Evolutionary conservation across 2,329 filamentous ascomycete genomes (phyloP).

Genomic region (Xylariaceae sp.): DNA sequence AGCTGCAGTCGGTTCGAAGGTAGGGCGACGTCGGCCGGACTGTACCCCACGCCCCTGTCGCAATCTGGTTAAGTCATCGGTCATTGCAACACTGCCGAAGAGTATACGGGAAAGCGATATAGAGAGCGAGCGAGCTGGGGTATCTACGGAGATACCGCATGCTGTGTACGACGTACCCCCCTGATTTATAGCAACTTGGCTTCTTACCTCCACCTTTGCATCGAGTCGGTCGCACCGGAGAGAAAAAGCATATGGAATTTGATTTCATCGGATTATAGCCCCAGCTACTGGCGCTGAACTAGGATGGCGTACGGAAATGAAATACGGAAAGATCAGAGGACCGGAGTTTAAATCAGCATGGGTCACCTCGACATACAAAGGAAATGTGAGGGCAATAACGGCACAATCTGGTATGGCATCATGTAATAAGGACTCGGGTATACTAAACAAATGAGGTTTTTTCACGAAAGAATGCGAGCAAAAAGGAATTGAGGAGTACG

Average conservation of each 20-base stretch:
- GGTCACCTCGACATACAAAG: constrained; percentile 13
- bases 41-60: constrained; percentile 49
- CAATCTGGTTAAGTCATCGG: constrained; percentile 37
- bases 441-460: constrained; percentile 29
- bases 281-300: constrained; percentile 14
- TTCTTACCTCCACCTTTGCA: constrained; percentile 21
- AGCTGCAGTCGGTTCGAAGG: constrained; percentile 49
- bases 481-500: constrained; percentile 23
- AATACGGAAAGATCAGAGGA: constrained; percentile 17
- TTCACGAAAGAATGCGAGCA: constrained; percentile 17
- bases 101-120: constrained; percentile 2
- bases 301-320: constrained; percentile 27
- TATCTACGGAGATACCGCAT: constrained; percentile 11
- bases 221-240: constrained; percentile 21
- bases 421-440: constrained; percentile 24
- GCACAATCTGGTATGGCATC: constrained; percentile 23
- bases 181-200: constrained; percentile 14
- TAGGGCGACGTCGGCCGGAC: constrained; percentile 47
- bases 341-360: constrained; percentile 22
- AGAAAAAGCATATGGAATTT: constrained; percentile 29
- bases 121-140: background rate
- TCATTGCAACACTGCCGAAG: constrained; percentile 1
- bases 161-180: constrained; percentile 12
- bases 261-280: constrained; percentile 18
- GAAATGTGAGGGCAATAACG: constrained; percentile 22